Conservation (phyloP, 2,329 filamentous ascomycete genomes). For the Exophiala oligosperma region DNA sequence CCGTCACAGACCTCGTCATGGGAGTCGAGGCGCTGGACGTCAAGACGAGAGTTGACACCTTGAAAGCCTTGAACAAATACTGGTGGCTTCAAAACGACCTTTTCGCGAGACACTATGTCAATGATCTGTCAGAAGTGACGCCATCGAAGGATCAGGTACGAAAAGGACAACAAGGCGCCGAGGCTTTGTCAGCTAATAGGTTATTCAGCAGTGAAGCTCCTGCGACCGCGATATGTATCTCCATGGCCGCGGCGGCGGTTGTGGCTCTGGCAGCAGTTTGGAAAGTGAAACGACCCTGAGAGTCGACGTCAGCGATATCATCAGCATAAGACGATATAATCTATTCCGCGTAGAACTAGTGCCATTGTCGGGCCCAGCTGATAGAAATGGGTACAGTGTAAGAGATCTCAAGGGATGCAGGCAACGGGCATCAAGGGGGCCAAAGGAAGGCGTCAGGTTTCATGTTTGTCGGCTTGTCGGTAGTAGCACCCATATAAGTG, state of each 20-base stretch:
- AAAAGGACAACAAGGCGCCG: background rate
- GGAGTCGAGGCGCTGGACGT: constrained; percentile 30
- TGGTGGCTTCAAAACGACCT: constrained; percentile 37
- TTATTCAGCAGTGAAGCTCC: background rate
- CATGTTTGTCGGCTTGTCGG: no score
- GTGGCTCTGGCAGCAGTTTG: background rate
- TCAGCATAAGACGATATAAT: background rate
- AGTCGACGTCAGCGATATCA: background rate
- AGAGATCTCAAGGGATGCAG: no score
- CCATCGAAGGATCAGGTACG: background rate
- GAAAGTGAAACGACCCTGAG: background rate
- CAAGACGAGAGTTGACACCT: constrained; percentile 28
- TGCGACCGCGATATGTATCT: background rate
- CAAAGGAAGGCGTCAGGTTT: no score
- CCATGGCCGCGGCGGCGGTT: constrained; percentile 1
- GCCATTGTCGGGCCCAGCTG: background rate
- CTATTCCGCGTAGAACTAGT: background rate
- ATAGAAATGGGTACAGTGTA: no score
- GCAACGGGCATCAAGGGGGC: no score
- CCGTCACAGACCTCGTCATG: constrained; percentile 32
- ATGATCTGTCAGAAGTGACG: background rate
- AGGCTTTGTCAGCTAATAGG: background rate
- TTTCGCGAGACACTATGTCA: constrained; percentile 32
- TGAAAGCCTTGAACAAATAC: constrained; percentile 33
- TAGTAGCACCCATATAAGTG: no score